Percentiles rank a stretch among this genome's conserved stretches.
phyloP scores from a whole-genome alignment of 148 eudicot species.

The Pouteria glomerata region DNA sequence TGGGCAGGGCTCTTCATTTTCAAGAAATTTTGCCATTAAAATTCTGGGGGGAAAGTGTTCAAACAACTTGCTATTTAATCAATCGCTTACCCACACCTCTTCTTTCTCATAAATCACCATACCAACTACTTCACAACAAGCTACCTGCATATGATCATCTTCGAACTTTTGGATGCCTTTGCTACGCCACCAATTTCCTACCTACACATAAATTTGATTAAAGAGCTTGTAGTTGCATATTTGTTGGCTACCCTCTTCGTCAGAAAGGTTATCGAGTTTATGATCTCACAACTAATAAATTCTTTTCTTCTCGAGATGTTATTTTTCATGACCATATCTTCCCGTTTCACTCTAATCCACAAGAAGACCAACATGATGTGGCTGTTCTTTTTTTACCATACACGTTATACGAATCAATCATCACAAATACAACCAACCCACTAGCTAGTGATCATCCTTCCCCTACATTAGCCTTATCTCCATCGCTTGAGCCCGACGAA shows the following conservation, averaged over 20 bases:
- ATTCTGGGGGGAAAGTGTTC: background rate
- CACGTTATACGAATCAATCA: too few species aligned
- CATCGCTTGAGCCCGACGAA: too few species aligned
- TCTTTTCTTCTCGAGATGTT: background rate
- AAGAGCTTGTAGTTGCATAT: background rate
- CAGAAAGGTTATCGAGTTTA: too few species aligned
- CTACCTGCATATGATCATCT: background rate
- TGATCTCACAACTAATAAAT: background rate
- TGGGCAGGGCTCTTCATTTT: background rate
- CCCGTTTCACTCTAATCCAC: too few species aligned
- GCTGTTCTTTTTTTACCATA: too few species aligned
- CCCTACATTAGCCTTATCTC: too few species aligned
- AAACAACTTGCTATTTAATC: background rate
- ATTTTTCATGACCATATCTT: too few species aligned
- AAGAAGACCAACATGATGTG: too few species aligned
- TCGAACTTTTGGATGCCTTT: too few species aligned
- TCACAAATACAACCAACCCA: too few species aligned
- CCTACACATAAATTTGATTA: background rate
- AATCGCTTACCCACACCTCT: conserved; percentile 5
- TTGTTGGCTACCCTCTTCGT: too few species aligned
- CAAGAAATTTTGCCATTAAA: background rate
- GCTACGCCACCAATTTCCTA: background rate
- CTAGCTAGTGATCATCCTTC: too few species aligned
- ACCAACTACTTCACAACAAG: background rate
- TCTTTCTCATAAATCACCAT: background rate